A percentile compares a stretch with the other conserved stretches of the same genome.
Evolutionary conservation across 2,329 filamentous ascomycete genomes (phyloP).

Genomic region (Colletotrichum sp.): DNA sequence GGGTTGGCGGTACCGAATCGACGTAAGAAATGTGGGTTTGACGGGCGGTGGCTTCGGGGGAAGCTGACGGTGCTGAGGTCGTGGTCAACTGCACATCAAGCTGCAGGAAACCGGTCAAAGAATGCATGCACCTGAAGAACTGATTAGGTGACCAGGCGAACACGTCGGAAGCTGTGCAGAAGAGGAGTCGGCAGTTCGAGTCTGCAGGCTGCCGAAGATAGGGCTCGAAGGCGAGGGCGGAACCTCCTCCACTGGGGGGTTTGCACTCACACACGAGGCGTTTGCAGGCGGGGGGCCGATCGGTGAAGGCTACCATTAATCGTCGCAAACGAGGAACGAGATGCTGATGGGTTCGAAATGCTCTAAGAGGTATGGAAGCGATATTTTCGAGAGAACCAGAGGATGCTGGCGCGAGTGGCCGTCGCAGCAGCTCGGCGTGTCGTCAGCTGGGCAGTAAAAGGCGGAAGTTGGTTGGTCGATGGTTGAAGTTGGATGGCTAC

Average conservation of each 20-base stretch:
- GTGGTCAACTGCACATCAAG: neutral
- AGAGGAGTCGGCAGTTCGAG: neutral
- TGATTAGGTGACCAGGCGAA: neutral
- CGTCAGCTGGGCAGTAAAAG: constrained; percentile 15
- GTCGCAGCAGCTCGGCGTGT: constrained; percentile 6
- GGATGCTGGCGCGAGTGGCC: neutral
- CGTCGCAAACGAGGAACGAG: neutral
- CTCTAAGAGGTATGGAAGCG: neutral
- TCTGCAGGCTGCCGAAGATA: neutral
- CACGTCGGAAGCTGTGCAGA: neutral
- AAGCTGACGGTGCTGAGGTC: neutral
- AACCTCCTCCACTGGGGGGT: neutral
- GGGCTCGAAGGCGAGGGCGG: neutral
- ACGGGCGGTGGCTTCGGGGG: neutral
- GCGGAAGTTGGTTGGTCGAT: constrained; percentile 9
- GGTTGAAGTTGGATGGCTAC: neutral
- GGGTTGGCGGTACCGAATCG: neutral
- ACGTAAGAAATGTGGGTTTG: constrained; percentile 5
- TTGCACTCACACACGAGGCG: neutral
- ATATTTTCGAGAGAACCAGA: neutral
- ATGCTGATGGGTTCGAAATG: neutral
- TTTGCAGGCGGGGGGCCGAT: neutral
- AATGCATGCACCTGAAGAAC: neutral
- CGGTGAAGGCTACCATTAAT: neutral
- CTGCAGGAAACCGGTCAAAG: neutral